Percentiles rank a stretch among this genome's conserved stretches.
These are phyloP conservation scores for Metschnikowia drakensbergensis DNA, from an alignment of 805 yeast genomes.

Conservation along the genomic window DNA sequence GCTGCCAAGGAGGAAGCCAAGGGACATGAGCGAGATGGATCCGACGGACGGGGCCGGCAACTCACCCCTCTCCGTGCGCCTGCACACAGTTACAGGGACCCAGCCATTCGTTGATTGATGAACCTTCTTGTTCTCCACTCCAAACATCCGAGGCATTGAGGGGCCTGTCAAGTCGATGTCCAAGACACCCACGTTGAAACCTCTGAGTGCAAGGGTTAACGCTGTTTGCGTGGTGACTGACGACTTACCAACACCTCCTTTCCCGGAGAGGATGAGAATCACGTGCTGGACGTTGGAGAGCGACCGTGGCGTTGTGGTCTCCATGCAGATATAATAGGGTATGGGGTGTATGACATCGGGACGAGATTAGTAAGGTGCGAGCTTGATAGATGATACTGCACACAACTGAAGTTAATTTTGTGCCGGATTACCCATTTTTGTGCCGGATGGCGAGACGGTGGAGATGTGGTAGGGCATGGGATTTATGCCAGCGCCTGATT, in stretches of 20 bases:
- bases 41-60: constrained; percentile 26
- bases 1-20: constrained; percentile 81
- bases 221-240: constrained; percentile 95
- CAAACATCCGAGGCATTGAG: constrained; percentile 93
- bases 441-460: too few species aligned
- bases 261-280: constrained; percentile 81
- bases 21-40: constrained; percentile 65
- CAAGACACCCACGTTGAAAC: constrained; percentile 84
- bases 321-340: not conserved
- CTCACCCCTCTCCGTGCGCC: constrained; percentile 6
- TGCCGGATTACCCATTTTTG: too few species aligned
- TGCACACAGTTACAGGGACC: constrained; percentile 70
- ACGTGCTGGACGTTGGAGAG: constrained; percentile 64
- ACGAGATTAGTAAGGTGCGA: not conserved
- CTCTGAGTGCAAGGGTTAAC: constrained; percentile 65
- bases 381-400: not conserved
- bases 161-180: constrained; percentile 98
- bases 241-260: constrained; percentile 97
- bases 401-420: not conserved
- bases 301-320: constrained; percentile 26
- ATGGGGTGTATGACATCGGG: not conserved
- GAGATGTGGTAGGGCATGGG: too few species aligned
- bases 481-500: too few species aligned
- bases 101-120: constrained; percentile 82
- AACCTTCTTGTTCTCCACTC: constrained; percentile 74